phyloP scores from a whole-genome alignment of 345 rosid genomes.

The Eutrema yunnanense region DNA sequence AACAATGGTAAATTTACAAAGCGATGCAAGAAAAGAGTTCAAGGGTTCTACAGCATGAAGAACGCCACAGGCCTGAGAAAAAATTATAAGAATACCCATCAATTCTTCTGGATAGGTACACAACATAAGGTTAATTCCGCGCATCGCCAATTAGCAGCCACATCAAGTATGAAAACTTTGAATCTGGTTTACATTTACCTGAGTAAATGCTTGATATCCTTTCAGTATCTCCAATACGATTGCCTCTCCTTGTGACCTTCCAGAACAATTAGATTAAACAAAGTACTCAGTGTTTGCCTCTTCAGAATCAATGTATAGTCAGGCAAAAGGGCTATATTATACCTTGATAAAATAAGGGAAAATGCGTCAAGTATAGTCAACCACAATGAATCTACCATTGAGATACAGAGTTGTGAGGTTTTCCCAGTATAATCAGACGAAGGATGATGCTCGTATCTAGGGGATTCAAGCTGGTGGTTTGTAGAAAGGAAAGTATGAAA shows the following conservation, averaged over 20 bases:
- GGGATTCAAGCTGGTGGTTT: slow-evolving; percentile 77
- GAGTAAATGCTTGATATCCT: slow-evolving; percentile 99
- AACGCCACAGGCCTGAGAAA: slow-evolving; percentile 92
- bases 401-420: slow-evolving; percentile 70
- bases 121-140: not conserved
- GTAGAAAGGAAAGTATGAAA: slow-evolving; percentile 22
- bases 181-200: slow-evolving; percentile 45
- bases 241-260: slow-evolving; percentile 99
- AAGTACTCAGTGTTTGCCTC: not conserved
- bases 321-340: slow-evolving; percentile 17
- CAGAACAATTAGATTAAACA: slow-evolving; percentile 35
- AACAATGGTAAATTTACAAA: slow-evolving; percentile 87
- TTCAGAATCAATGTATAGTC: slow-evolving; percentile 12
- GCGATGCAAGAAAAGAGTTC: slow-evolving; percentile 92
- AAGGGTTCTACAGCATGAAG: slow-evolving; percentile 95
- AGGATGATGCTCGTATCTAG: slow-evolving; percentile 68
- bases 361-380: slow-evolving; percentile 93
- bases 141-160: slow-evolving; percentile 3
- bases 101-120: slow-evolving; percentile 10
- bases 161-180: not conserved
- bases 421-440: slow-evolving; percentile 47
- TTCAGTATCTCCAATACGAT: slow-evolving; percentile 91
- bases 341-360: slow-evolving; percentile 93
- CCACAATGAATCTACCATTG: slow-evolving; percentile 97
- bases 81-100: not conserved